These are phyloP conservation scores for Wickerhamiella sorbophila DNA, from an alignment of 805 yeast species.

Conservation along the genomic window DNA sequence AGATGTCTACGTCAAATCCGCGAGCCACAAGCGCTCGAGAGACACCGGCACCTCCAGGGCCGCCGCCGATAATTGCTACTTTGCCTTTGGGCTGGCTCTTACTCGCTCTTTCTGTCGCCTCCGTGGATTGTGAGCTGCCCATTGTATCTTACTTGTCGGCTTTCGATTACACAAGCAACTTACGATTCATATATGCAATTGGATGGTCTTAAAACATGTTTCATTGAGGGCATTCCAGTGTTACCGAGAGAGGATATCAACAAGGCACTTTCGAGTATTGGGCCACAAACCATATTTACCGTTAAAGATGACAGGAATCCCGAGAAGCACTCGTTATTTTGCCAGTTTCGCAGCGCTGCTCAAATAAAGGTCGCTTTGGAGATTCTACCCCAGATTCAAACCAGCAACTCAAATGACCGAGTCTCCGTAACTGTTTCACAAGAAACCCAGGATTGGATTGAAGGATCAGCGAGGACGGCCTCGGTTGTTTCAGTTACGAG, in stretches of 20 bases:
- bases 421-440: not conserved
- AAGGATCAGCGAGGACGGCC: not conserved
- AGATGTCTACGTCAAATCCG: constrained; percentile 37
- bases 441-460: not conserved
- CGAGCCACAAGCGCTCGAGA: constrained; percentile 51
- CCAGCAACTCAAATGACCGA: no score
- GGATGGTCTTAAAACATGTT: not conserved
- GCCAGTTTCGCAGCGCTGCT: not conserved
- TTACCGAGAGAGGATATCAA: not conserved
- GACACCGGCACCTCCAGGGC: constrained; percentile 57
- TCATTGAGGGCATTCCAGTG: not conserved
- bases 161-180: not conserved
- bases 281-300: not conserved
- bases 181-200: not conserved
- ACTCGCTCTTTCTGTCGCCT: constrained; percentile 21
- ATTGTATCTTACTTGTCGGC: no score
- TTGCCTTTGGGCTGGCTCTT: not conserved
- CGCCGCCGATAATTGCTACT: constrained; percentile 64
- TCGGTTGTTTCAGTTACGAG: constrained; percentile 1
- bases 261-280: not conserved
- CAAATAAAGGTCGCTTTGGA: constrained; percentile 11
- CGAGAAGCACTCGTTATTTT: not conserved
- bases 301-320: not conserved
- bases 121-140: constrained; percentile 18
- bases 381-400: constrained; percentile 7